Evolutionary conservation across 176 grass and related monocot species (phyloP).

Genomic region (Avena eriantha): DNA sequence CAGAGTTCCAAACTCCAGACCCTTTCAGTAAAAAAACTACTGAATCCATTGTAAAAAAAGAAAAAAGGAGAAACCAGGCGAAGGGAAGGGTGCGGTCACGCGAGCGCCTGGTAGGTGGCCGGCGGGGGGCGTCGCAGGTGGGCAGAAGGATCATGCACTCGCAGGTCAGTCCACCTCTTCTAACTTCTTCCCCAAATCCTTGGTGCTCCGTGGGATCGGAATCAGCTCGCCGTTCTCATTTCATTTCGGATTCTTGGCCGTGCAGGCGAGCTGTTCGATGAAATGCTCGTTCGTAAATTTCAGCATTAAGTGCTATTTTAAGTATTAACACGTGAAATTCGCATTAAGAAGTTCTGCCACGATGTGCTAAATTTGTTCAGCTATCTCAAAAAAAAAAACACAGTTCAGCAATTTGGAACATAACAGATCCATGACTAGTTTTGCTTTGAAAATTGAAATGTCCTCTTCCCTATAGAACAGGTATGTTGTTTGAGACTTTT

Average conservation of each 20-base stretch:
- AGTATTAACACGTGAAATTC: not conserved
- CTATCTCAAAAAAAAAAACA: no score
- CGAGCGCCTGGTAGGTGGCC: not conserved
- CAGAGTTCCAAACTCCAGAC: no score
- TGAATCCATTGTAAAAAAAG: not conserved
- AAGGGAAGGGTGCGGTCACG: not conserved
- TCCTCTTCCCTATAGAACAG: not conserved
- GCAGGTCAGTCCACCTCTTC: not conserved
- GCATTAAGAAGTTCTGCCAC: not conserved
- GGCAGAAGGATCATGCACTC: not conserved
- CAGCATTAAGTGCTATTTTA: not conserved
- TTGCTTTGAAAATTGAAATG: conserved; percentile 1
- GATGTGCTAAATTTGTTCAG: not conserved
- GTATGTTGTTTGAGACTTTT: not conserved
- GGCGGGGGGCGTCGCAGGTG: not conserved
- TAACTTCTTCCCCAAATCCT: not conserved
- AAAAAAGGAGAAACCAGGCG: no score
- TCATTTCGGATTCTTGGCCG: not conserved
- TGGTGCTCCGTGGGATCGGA: not conserved
- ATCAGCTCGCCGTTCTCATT: no score
- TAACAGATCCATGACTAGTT: not conserved
- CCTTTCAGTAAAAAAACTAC: no score
- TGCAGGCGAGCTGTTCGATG: conserved; percentile 15
- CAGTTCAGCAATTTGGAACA: not conserved
- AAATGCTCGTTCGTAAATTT: not conserved